Evolutionary conservation across 2,329 filamentous ascomycete genomes (phyloP).

Genomic region (Exophiala dermatitidis): DNA sequence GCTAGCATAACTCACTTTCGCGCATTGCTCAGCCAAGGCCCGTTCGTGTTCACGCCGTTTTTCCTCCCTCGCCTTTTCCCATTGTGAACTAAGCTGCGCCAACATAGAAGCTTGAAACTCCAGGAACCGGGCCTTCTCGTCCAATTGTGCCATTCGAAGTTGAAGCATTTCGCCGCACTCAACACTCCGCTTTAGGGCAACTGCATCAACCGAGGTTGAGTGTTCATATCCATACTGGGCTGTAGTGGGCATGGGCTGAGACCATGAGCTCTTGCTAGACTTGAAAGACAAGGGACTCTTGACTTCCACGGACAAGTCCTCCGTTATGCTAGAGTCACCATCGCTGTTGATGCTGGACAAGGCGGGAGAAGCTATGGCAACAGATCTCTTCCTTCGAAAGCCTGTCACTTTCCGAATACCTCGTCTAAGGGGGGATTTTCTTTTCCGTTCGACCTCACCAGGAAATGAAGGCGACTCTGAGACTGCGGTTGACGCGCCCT

Average conservation of each 20-base stretch:
- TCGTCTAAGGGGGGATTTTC: conserved; percentile 19
- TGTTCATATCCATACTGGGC: conserved; percentile 14
- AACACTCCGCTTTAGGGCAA: conserved; percentile 21
- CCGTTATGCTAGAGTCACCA: conserved; percentile 11
- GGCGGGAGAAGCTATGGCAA: conserved; percentile 12
- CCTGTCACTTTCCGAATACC: conserved; percentile 24
- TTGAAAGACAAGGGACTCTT: conserved; percentile 19
- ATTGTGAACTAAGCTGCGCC: conserved; percentile 13
- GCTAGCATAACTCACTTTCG: conserved; percentile 31
- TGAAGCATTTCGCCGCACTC: conserved; percentile 23
- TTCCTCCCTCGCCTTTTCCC: conserved; percentile 27
- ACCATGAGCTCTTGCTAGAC: conserved; percentile 23
- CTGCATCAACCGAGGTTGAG: conserved; percentile 11
- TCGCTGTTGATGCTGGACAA: conserved; percentile 20
- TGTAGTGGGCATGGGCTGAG: conserved; percentile 8
- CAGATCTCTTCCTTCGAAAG: conserved; percentile 24
- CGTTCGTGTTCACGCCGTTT: conserved; percentile 30
- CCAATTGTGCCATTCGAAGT: conserved; percentile 22
- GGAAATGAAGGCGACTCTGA: conserved; percentile 5
- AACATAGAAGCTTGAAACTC: conserved; percentile 22
- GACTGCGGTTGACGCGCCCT: conserved; percentile 3
- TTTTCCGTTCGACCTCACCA: conserved; percentile 16
- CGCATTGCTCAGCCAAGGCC: conserved; percentile 33
- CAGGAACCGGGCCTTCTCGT: conserved; percentile 26
- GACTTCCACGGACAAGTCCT: conserved; percentile 8